Base-by-base conservation (phyloP, 2,329 filamentous ascomycete genomes). In the Fusarium sp. region DNA sequence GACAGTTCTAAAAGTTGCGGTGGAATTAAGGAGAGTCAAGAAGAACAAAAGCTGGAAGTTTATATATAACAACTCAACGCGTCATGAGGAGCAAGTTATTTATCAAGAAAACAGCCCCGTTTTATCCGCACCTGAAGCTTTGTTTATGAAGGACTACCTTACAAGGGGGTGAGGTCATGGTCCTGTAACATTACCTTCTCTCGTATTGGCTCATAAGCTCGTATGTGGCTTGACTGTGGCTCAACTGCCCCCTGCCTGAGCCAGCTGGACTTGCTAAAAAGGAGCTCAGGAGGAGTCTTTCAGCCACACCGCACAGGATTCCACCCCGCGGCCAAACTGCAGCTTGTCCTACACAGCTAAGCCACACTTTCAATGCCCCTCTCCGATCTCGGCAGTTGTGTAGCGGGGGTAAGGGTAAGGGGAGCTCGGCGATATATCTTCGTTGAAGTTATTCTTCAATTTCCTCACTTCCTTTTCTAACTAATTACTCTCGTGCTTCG, bases 161-260 rank as follows among this genome's bases (percentile, higher is more conserved):
- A 74, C 68, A 67, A 59, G 67, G 71, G 67, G 63, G 68, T 74
- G 71, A 74, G 71, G 71, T 74, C 71, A 74, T 72, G 55, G 58
- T 70, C 54, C 55, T 47, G 57, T 66, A 55, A 73, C 61, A 36
- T 42, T 61, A 57, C 64, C 71, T 55, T 22, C 42, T 56, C 71
- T 72, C 71, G 71, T 70, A 69, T 72, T 66, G 67, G 67, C 22
- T 59, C 45, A 65, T 36, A 30, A n/a, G 26, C 35, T 53, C 33
- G 41, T n/a, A 5, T 74, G 71, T 73, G 71, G 71, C 71, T 51
- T 44, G 39, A 12, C 33, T 72, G 75, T 78, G 76, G 76, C 76
- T 75, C 41, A 39, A 58, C 9, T 8, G 12, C 28, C 28, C 39
- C 24, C 30, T 44, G 16, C n/a, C 31, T 33, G 30, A 18, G 16